Conservation (phyloP, 1,139 yeast species). For the Yamadazyma siamensis region DNA sequence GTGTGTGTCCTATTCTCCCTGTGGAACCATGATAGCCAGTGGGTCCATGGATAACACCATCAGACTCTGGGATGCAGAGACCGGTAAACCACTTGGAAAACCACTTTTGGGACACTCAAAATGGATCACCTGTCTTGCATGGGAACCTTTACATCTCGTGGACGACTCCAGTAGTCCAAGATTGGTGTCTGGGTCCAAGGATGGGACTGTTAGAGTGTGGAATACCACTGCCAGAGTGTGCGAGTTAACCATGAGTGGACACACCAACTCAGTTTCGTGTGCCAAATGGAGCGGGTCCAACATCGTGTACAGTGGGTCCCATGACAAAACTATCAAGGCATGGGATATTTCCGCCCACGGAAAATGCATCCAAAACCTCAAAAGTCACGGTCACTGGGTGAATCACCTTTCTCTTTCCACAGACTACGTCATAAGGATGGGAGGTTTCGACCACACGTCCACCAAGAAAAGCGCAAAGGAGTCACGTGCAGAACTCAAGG, state of each 20-base stretch:
- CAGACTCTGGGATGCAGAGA: conserved; percentile 78
- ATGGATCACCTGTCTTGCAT: conserved; percentile 84
- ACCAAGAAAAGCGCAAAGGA: conserved; percentile 18
- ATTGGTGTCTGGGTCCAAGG: conserved; percentile 87
- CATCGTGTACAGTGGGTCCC: conserved; percentile 84
- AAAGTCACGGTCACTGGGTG: conserved; percentile 97
- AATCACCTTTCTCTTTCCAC: conserved; percentile 91
- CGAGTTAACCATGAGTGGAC: conserved; percentile 77
- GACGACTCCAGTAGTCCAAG: conserved; percentile 64
- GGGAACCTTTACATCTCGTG: conserved; percentile 93
- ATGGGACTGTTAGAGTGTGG: conserved; percentile 89
- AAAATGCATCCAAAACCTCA: conserved; percentile 71
- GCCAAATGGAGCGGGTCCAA: conserved; percentile 96
- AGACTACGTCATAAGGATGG: conserved; percentile 81
- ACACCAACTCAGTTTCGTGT: conserved; percentile 84
- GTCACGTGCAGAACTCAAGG: conserved; percentile 30
- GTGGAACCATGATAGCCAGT: conserved; percentile 87
- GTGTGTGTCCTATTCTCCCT: conserved; percentile 92
- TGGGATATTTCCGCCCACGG: conserved; percentile 85
- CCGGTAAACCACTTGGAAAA: conserved; percentile 73
- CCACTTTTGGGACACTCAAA: conserved; percentile 79
- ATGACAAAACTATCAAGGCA: conserved; percentile 88
- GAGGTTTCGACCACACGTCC: conserved; percentile 31
- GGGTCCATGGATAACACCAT: conserved; percentile 94
- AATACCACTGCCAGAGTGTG: conserved; percentile 74